Evolutionary conservation across 2,329 filamentous ascomycete species (phyloP), one percentile per base, ranked within the genome.

Genomic region (Ilyonectria sp.): DNA sequence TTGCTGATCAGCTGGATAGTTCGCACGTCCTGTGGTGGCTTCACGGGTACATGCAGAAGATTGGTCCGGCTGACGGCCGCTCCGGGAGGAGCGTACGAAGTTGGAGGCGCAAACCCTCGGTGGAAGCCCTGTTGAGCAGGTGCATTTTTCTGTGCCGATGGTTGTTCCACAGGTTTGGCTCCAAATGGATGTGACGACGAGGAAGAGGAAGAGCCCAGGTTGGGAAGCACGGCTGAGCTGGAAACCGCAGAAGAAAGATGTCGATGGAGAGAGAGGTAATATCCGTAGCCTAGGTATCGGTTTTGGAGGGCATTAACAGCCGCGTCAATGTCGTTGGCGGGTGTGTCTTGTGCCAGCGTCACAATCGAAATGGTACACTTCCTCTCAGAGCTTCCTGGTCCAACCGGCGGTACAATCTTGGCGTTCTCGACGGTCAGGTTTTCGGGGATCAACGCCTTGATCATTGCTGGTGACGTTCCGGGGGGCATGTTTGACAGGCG

Each of bases 1-100:
- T 92, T 95, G 82, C 98, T 95, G 68, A 98, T 97, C 50, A 97
- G 86, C 65, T 91, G 91, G 1, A 98, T 84, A 68, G 92, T 92
- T 71, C 90, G 92, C 56, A 97, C 87, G 73, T 98, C 93, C 6
- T 88, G 86, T 1, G 95, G 95, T 7, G 92, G 86, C 68, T 90
- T 89, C 13, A 97, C 92, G 2, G 91, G 90, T 31, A 95, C 91
- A 71, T 93, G 89, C 7, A 89, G 83, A 19, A 92, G 81, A 4
- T 80, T 83, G 46, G 82, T 75, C 63, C 86, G 81, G 68, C 80
- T 82, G 33, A 86, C 71, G 1, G 83, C 83, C 23, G 82, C 83
- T 13, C 76, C 67, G 17, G 79, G 76, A 70, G 83, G 71, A 59
- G 81, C 78, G 79, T 94, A 95, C 1, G 91, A 94, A 1, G 89